Evolutionary conservation across 371 early-diverging fungal genomes (phyloP).

Genomic region (Mucor circinelloides): DNA sequence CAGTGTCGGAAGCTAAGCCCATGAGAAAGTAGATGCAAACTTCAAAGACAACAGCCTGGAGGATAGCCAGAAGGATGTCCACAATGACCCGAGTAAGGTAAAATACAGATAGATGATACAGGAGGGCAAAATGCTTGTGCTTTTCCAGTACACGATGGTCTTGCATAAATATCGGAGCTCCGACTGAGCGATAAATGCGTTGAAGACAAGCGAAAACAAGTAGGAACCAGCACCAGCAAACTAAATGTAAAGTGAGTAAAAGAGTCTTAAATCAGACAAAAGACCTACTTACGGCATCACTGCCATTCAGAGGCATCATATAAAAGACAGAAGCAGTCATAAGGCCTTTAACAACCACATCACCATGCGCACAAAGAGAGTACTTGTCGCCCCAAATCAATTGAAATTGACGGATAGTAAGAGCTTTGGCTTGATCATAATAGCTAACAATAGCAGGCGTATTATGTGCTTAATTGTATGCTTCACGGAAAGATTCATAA

Average conservation of each 20-base stretch:
- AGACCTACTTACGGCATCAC: slow-evolving; percentile 40
- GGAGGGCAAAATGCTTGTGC: slow-evolving; percentile 65
- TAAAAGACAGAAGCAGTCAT: slow-evolving; percentile 74
- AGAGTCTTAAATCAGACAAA: too few species aligned
- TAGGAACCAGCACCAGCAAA: slow-evolving; percentile 73
- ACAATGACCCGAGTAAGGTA: slow-evolving; percentile 61
- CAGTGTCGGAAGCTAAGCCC: slow-evolving; percentile 52
- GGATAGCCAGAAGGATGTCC: slow-evolving; percentile 41
- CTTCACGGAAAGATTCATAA: slow-evolving; percentile 49
- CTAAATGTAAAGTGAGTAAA: too few species aligned
- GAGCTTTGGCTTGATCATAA: slow-evolving; percentile 54
- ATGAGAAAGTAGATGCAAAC: slow-evolving; percentile 1
- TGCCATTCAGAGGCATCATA: slow-evolving; percentile 48
- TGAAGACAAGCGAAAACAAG: slow-evolving; percentile 63
- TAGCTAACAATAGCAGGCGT: slow-evolving; percentile 62
- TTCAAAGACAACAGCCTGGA: slow-evolving; percentile 32
- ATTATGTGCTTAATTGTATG: slow-evolving; percentile 51
- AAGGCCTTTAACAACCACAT: slow-evolving; percentile 63
- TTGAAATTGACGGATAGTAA: slow-evolving; percentile 62
- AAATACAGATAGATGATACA: slow-evolving; percentile 65
- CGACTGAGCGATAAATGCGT: slow-evolving; percentile 57
- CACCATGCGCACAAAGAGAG: slow-evolving; percentile 56
- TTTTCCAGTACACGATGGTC: slow-evolving; percentile 70
- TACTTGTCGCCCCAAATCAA: slow-evolving; percentile 43
- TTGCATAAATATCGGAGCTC: slow-evolving; percentile 57